These are phyloP conservation scores for Malania oleifera DNA, from an alignment of 164 flowering plant species.

Conservation along the genomic window DNA sequence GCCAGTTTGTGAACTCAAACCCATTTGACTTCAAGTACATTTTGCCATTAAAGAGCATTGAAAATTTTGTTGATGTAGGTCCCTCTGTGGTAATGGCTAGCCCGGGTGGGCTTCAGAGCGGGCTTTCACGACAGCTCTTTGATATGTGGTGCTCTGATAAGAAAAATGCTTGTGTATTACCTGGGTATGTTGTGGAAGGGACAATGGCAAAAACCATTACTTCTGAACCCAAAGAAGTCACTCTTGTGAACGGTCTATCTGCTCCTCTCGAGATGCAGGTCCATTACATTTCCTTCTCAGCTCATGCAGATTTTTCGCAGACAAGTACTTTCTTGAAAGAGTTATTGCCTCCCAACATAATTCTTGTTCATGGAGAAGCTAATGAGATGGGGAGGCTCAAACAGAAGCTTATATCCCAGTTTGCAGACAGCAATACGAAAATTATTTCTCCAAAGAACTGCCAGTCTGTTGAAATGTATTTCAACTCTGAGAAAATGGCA, in stretches of 20 bases:
- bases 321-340: slow-evolving; percentile 85
- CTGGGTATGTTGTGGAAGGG: slow-evolving; percentile 94
- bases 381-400: slow-evolving; percentile 92
- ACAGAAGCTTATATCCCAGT: slow-evolving; percentile 71
- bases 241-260: slow-evolving; percentile 83
- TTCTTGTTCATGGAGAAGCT: slow-evolving; percentile 95
- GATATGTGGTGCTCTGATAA: slow-evolving; percentile 93
- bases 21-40: slow-evolving; percentile 93
- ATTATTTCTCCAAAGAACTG: slow-evolving; percentile 89
- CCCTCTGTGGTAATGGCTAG: slow-evolving; percentile 99
- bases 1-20: slow-evolving; percentile 70
- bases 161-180: slow-evolving; percentile 90
- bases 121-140: slow-evolving; percentile 84
- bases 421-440: slow-evolving; percentile 68
- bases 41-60: slow-evolving; percentile 72
- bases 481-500: slow-evolving; percentile 93
- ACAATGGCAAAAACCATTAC: slow-evolving; percentile 87
- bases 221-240: slow-evolving; percentile 89
- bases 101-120: slow-evolving; percentile 90
- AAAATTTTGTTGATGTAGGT: slow-evolving; percentile 79
- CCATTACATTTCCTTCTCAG: slow-evolving; percentile 94
- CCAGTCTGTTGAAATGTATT: slow-evolving; percentile 91
- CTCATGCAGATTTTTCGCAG: slow-evolving; percentile 92
- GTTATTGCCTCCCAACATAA: slow-evolving; percentile 89
- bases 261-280: slow-evolving; percentile 94